Conservation (phyloP, 768 basidiomycete genomes). For the Mycena galopus region DNA sequence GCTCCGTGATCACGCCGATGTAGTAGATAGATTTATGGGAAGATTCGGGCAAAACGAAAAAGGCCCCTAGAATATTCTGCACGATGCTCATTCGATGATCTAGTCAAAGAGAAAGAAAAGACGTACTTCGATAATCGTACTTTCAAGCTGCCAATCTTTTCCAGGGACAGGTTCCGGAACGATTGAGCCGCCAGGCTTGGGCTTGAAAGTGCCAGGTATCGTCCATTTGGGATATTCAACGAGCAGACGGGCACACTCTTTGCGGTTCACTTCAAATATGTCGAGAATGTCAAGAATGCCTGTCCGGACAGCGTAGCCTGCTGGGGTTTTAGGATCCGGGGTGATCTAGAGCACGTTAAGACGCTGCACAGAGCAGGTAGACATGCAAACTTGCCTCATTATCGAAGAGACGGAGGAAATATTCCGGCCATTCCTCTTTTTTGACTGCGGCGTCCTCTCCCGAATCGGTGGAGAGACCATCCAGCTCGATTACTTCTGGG, state of each 20-base stretch:
- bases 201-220: constrained; percentile 86
- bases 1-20: constrained; percentile 88
- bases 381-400: constrained; percentile 58
- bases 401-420: constrained; percentile 76
- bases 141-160: constrained; percentile 91
- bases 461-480: constrained; percentile 74
- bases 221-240: constrained; percentile 91
- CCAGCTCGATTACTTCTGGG: constrained; percentile 88
- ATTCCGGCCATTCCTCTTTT: constrained; percentile 88
- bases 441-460: constrained; percentile 81
- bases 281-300: constrained; percentile 83
- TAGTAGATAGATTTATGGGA: constrained; percentile 88
- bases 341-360: constrained; percentile 67
- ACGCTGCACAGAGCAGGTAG: not conserved
- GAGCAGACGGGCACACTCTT: constrained; percentile 91
- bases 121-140: constrained; percentile 85
- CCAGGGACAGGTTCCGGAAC: constrained; percentile 65
- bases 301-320: constrained; percentile 85
- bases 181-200: constrained; percentile 72
- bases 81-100: constrained; percentile 2
- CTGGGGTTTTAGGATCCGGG: constrained; percentile 77
- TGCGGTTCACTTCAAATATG: constrained; percentile 96
- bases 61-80: constrained; percentile 79
- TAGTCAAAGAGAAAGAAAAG: not conserved
- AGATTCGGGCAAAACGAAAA: constrained; percentile 84